Base-by-base conservation (phyloP, 345 rosid species). In the Passiflora organensis region DNA sequence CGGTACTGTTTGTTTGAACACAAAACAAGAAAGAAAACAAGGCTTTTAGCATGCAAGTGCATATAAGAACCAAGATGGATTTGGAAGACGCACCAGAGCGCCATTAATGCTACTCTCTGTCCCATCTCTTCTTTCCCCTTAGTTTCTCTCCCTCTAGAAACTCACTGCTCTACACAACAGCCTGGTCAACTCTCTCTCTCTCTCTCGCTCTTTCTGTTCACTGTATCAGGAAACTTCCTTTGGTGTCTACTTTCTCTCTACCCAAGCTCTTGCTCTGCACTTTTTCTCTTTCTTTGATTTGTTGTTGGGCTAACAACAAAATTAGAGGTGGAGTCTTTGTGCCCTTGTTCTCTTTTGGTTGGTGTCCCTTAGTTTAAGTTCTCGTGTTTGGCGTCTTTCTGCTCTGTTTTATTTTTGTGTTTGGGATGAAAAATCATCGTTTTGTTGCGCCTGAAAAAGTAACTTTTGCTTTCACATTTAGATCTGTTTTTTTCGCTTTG, bases 1-100 rank as follows among this genome's bases (percentile, higher is more conserved):
- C n/a, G n/a, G n/a, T n/a, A n/a, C n/a, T n/a, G n/a, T n/a, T n/a
- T n/a, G n/a, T n/a, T n/a, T n/a, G n/a, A n/a, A n/a, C n/a, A n/a
- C n/a, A n/a, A n/a, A n/a, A n/a, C n/a, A n/a, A n/a, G n/a, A n/a
- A n/a, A n/a, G n/a, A n/a, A n/a, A n/a, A n/a, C n/a, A n/a, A n/a
- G n/a, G n/a, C n/a, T n/a, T n/a, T n/a, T n/a, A n/a, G n/a, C n/a
- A n/a, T n/a, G n/a, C n/a, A n/a, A n/a, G n/a, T n/a, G n/a, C n/a
- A n/a, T n/a, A n/a, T 6, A 41, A 41, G n/a, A 55, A 61, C 25
- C 47, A n/a, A n/a, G 24, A 20, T 44, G 19, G 22, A 56, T 47
- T 65, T 45, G 16, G 56, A 56, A 60, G 71, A 50, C 71, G 82
- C 73, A 32, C 76, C 76, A 64, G 49, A 69, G 61, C 75, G 73